phyloP scores from a whole-genome alignment of 495 filamentous ascomycete species.

The Beverwykella pulmonaria region DNA sequence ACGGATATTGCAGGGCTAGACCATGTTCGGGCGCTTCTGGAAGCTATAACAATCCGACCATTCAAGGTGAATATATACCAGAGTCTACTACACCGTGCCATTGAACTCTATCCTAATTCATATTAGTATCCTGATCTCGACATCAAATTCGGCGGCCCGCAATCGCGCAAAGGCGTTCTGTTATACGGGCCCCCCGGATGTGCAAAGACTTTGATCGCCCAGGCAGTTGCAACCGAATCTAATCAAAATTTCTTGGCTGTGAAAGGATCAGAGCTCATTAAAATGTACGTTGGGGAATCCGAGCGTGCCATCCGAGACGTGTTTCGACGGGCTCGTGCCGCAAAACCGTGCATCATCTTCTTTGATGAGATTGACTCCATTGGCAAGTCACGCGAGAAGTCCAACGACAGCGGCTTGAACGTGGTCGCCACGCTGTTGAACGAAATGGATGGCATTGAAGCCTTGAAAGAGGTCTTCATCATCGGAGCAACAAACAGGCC shows the following conservation, averaged over 20 bases:
- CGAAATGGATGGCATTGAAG: constrained; percentile 95
- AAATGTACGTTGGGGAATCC: constrained; percentile 97
- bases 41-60: constrained; percentile 66
- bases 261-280: constrained; percentile 93
- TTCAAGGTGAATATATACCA: constrained; percentile 55
- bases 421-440: constrained; percentile 89
- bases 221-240: constrained; percentile 88
- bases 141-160: constrained; percentile 24
- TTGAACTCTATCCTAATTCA: constrained; percentile 18
- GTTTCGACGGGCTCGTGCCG: constrained; percentile 83
- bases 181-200: constrained; percentile 95
- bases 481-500: constrained; percentile 96
- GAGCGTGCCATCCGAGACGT: constrained; percentile 86
- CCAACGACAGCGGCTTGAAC: constrained; percentile 63
- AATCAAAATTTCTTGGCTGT: constrained; percentile 94
- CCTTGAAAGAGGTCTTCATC: constrained; percentile 78
- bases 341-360: constrained; percentile 91
- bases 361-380: constrained; percentile 98
- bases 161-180: constrained; percentile 75
- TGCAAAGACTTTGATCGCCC: constrained; percentile 91
- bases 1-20: constrained; percentile 88
- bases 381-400: constrained; percentile 66
- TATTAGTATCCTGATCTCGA: constrained; percentile 33
- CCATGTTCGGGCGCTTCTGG: constrained; percentile 71
- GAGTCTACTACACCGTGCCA: constrained; percentile 27